Percentiles rank a stretch among this genome's conserved stretches.
These are phyloP conservation scores for Sporothrix pseudoabietina DNA, from an alignment of 2,329 filamentous ascomycete species.

Conservation along the genomic window DNA sequence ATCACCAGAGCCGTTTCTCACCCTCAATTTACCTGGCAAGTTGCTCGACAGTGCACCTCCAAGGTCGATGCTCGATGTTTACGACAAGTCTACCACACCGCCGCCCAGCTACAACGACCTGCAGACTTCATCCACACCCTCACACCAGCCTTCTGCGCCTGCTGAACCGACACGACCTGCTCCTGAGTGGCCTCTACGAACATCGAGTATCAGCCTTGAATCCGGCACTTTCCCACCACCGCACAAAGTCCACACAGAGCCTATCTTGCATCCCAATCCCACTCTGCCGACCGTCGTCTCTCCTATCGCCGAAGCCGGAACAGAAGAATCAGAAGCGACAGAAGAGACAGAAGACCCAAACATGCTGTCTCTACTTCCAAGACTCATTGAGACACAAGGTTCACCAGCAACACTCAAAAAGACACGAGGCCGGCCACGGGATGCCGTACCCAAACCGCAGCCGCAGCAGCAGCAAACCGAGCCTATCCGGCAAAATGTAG, in stretches of 20 bases:
- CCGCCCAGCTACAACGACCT: conserved; percentile 27
- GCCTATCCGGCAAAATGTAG: conserved; percentile 26
- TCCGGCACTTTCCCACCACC: not conserved
- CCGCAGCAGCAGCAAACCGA: conserved; percentile 8
- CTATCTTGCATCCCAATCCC: not conserved
- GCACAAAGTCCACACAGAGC: not conserved
- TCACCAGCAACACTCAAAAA: conserved; percentile 31
- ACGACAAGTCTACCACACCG: conserved; percentile 22
- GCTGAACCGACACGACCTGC: not conserved
- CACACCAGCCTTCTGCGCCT: conserved; percentile 9
- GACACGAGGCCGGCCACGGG: conserved; percentile 26
- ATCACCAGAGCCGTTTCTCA: not conserved
- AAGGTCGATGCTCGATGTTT: not conserved
- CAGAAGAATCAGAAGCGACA: not conserved
- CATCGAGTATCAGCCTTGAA: not conserved
- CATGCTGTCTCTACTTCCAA: conserved; percentile 25
- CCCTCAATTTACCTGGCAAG: not conserved
- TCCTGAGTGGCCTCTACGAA: conserved; percentile 12
- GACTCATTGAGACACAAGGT: conserved; percentile 17
- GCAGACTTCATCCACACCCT: not conserved
- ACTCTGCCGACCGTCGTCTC: not conserved
- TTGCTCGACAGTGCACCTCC: not conserved
- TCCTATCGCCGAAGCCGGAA: not conserved
- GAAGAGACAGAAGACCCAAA: conserved; percentile 15
- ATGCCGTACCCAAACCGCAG: not conserved